Evolutionary conservation across 108 stramenopile species (phyloP), one percentile per base, ranked within the genome.

Genomic region (Aurantiochytrium sp.): DNA sequence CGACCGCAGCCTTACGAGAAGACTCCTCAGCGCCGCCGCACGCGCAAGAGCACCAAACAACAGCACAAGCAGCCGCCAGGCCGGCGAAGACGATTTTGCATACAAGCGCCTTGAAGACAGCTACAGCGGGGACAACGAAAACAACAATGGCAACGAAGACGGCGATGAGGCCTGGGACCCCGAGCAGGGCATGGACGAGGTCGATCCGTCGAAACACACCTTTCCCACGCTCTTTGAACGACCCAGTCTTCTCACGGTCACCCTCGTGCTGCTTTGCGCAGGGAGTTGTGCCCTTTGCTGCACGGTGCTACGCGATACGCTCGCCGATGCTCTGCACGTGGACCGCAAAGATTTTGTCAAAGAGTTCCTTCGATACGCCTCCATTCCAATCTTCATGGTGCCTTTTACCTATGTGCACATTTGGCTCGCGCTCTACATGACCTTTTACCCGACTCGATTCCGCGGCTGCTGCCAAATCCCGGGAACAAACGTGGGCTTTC

Each of bases 401-500:
- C 76, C 76, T 23, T 83, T 83, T 1, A 83, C 76, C n/a, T 83
- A 83, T 23, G 23, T 53, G 6, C 76, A 83, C 4, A 83, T 83
- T 25, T 83, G 76, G 76, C 49, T 53, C 28, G 76, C 76, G 23
- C 51, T 83, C 43, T 83, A 53, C 25, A 83, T 83, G 76, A 83
- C 76, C n/a, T 83, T 83, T 83, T 83, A 28, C 51, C 76, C 76
- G 28, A 47, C 49, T 45, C 19, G 28, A 6, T 83, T 83, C 23
- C 51, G 45, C 51, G 76, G 76, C 3, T 83, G 76, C 76, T 83
- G 51, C 49, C 76, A 83, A 4, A 83, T 83, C 4, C 76, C 76
- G 51, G 76, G 76, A 6, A 83, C 76, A 0, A 83, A 83, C 51
- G 97, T 71, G 3, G 64, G 23, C 44, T 21, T 59, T n/a, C 89